These are phyloP conservation scores for Nyssa sinensis DNA, from an alignment of 148 eudicot species.

Conservation along the genomic window DNA sequence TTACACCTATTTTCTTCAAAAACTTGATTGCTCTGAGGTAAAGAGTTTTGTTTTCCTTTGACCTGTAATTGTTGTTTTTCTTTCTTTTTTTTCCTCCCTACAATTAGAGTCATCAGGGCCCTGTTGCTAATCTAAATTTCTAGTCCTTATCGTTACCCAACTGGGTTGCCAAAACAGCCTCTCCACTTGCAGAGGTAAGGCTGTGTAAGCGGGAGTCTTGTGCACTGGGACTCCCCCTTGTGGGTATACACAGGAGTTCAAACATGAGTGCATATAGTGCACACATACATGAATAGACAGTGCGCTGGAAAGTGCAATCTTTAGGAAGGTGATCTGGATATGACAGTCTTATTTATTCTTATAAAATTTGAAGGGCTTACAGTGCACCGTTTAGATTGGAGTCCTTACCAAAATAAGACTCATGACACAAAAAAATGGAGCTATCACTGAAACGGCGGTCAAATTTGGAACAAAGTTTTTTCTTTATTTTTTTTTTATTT, in stretches of 20 bases:
- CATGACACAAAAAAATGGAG: neutral
- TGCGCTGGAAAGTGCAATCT: slow-evolving; percentile 1
- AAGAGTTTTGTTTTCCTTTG: slow-evolving; percentile 12
- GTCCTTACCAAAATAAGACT: neutral
- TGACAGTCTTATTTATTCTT: neutral
- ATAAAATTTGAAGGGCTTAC: neutral
- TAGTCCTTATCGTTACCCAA: neutral
- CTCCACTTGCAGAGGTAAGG: too few species aligned
- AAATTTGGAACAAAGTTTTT: neutral
- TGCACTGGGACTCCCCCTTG: too few species aligned
- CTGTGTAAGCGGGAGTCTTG: too few species aligned
- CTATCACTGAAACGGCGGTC: neutral
- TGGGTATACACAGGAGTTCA: too few species aligned
- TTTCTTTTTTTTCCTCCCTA: too few species aligned
- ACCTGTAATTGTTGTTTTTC: neutral
- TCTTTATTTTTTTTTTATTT: too few species aligned
- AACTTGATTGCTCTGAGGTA: slow-evolving; percentile 90
- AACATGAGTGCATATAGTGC: too few species aligned
- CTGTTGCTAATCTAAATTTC: neutral
- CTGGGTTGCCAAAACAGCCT: too few species aligned
- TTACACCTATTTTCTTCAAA: slow-evolving; percentile 86
- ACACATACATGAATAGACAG: neutral
- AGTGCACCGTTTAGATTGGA: too few species aligned
- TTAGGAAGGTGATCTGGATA: neutral
- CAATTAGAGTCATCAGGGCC: slow-evolving; percentile 1